Base-by-base conservation (phyloP, 768 basidiomycete species). In the Tricholoma bakamatsutake region DNA sequence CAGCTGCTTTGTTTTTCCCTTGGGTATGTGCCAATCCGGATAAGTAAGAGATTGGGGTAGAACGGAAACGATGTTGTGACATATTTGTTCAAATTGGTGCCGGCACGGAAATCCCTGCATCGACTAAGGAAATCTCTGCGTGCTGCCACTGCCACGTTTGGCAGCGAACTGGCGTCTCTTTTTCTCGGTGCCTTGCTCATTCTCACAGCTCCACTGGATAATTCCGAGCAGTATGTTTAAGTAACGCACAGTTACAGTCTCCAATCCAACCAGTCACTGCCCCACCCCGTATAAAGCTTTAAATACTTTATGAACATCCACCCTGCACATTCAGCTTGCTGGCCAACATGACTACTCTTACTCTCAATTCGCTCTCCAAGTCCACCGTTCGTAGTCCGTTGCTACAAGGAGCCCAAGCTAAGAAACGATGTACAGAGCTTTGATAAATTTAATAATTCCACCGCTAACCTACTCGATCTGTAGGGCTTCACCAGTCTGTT, bases 401-500 rank as follows among this genome's bases (percentile, higher is more conserved):
- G 17, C 60, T 67, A 42, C 67, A 68, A 62, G 62, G 52, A 52
- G 59, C 49, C 43, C 62, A 57, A 49, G 61, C 61, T 34, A 64
- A 62, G 57, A 66, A 60, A 59, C 62, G 69, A 62, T 65, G 69
- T 70, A 46, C 65, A 48, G 24, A 8, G 5, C 13, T 43, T 7
- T 13, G n/a, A 5, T 6, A 15, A 43, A 8, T 15, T 1, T 15
- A 11, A 18, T 24, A 4, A 18, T 17, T 8, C 17, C 42, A 17
- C 8, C 5, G 21, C 28, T 43, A 11, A 43, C 17, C 30, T 9
- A 53, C 10, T 0, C n/a, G 28, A 24, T 2, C n/a, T 30, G 6
- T 49, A 75, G 74, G 67, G 64, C 57, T 74, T 52, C 72, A 73
- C 59, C 63, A 65, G 30, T 72, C 72, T n/a, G 52, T 66, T 53